phyloP scores from a whole-genome alignment of 2,329 filamentous ascomycete genomes.

The Aspergillus tanneri region DNA sequence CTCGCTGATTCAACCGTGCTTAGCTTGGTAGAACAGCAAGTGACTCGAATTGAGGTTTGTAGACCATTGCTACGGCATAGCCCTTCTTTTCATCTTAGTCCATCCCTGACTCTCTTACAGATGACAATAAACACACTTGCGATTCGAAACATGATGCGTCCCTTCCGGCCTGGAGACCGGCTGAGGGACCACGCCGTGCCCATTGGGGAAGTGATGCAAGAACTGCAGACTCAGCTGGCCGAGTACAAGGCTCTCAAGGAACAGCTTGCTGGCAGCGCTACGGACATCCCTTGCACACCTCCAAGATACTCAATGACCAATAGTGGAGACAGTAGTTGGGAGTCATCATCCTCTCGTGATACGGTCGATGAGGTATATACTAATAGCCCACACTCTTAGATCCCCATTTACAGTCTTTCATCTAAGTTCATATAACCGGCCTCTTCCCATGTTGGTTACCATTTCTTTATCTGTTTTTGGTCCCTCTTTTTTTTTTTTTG shows the following conservation, averaged over 20 bases:
- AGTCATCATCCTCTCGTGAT: constrained; percentile 31
- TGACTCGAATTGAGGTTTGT: constrained; percentile 90
- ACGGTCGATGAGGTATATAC: no score
- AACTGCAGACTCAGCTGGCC: constrained; percentile 42
- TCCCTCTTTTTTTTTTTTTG: constrained; percentile 8
- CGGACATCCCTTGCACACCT: constrained; percentile 23
- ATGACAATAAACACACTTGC: constrained; percentile 76
- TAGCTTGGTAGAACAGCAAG: constrained; percentile 90
- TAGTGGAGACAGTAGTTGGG: constrained; percentile 22
- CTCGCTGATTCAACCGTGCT: constrained; percentile 84
- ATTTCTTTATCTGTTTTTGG: constrained; percentile 10
- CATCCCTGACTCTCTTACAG: constrained; percentile 48
- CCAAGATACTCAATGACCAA: constrained; percentile 16
- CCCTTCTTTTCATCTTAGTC: background rate
- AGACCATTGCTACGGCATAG: no score
- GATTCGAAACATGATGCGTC: constrained; percentile 74
- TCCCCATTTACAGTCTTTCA: no score
- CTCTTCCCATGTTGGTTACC: constrained; percentile 9
- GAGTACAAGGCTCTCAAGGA: constrained; percentile 44
- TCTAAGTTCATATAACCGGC: no score
- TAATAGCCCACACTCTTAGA: no score
- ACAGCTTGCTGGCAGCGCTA: constrained; percentile 33
- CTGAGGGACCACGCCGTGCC: constrained; percentile 74
- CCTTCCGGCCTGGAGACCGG: constrained; percentile 60
- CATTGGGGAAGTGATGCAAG: constrained; percentile 64